Base-by-base conservation (phyloP, 331 rosid species). In the Quercus lobata region DNA sequence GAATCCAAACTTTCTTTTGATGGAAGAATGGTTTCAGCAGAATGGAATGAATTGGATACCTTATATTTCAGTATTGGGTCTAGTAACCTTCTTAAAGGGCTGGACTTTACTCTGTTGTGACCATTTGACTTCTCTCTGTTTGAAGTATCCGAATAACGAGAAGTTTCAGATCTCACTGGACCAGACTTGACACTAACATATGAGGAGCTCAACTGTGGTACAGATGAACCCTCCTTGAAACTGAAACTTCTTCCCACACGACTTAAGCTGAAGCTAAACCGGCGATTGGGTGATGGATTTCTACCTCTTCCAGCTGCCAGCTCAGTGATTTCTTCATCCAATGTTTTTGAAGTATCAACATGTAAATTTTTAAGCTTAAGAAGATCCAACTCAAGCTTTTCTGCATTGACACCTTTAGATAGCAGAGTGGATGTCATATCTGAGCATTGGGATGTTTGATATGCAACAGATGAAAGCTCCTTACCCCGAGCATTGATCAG, bases 161-260 rank as follows among this genome's bases (percentile, higher is more conserved):
- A 80, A 75, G 86, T 69, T 76, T 86, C 92, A 75, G 86, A 77
- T 78, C 74, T 85, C 79, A 89, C 63, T 10, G 93, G 94, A 83
- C 97, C 94, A 66, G 97, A 93, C 84, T 90, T 90, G 68, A 86
- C 86, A 73, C 82, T 77, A 72, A 76, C 74, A 81, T 83, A 12
- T 55, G 76, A 78, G 83, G 97, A 86, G 80, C 87, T 85, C 80
- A 81, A 80, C 72, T 76, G 90, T 16, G 97, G 96, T 80, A 80
- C 62, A 52, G 85, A 74, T 57, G 92, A 78, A 46, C 83, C 83
- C 78, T 95, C 99, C 85, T 86, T 95, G 84, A 89, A 95, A 89
- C 97, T 95, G 72, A 91, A 84, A 81, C 99, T 95, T 87, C 98
- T 92, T 70, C 96, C 88, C 60, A 92, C 72, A 71, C 84, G 86